phyloP scores from a whole-genome alignment of 768 basidiomycete species.

The Tephrocybe sp. region DNA sequence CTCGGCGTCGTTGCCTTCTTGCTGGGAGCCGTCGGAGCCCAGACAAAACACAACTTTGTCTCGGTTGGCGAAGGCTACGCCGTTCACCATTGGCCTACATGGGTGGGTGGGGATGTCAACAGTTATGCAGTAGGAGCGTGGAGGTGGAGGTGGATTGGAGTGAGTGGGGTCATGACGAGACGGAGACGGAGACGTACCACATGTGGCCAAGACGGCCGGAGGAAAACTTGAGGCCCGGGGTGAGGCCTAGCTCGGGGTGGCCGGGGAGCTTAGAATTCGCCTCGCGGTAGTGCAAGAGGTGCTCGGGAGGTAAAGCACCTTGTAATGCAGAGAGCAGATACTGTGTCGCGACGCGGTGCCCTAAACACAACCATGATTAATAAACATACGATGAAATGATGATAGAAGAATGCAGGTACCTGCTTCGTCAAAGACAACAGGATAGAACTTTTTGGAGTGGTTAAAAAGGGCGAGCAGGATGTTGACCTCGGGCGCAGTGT shows the following conservation, averaged over 20 bases:
- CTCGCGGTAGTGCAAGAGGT: constrained; percentile 81
- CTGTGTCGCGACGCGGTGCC: constrained; percentile 89
- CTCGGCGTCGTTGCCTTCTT: constrained; percentile 90
- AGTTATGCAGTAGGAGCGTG: neutral
- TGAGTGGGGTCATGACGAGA: neutral
- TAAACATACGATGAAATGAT: neutral
- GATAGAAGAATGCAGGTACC: constrained; percentile 43
- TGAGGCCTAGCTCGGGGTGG: constrained; percentile 86
- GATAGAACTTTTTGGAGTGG: constrained; percentile 57
- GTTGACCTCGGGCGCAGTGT: constrained; percentile 84
- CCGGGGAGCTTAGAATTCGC: constrained; percentile 87
- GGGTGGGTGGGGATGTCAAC: neutral
- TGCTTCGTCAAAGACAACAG: constrained; percentile 78
- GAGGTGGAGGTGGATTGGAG: neutral
- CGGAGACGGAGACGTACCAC: constrained; percentile 59
- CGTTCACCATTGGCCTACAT: constrained; percentile 82
- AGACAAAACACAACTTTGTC: constrained; percentile 79
- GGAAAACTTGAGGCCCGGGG: constrained; percentile 91
- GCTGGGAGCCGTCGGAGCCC: constrained; percentile 89
- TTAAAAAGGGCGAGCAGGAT: constrained; percentile 76
- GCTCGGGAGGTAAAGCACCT: constrained; percentile 66
- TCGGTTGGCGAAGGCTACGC: constrained; percentile 75
- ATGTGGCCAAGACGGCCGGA: constrained; percentile 91
- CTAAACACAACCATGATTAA: constrained; percentile 31
- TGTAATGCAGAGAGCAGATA: constrained; percentile 81